These are phyloP conservation scores for Pluteus cervinus DNA, from an alignment of 768 basidiomycete genomes.

Conservation along the genomic window DNA sequence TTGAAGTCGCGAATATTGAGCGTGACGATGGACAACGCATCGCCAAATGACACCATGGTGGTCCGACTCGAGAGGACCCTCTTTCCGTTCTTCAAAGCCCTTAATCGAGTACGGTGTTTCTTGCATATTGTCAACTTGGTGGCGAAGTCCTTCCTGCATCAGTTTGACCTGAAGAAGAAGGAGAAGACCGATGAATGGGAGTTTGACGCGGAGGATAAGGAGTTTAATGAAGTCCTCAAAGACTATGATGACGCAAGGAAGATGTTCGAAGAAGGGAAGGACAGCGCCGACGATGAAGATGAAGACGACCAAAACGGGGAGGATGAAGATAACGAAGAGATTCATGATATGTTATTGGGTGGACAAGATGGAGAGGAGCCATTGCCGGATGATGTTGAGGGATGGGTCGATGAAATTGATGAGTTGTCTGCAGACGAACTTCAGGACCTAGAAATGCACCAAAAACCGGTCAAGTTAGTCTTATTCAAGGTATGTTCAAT, in stretches of 20 bases:
- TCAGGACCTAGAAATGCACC: constrained; percentile 2
- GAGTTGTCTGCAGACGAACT: constrained; percentile 9
- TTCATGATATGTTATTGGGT: no score
- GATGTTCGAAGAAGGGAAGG: not conserved
- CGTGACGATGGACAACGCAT: constrained; percentile 1
- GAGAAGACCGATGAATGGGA: not conserved
- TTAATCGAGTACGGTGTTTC: constrained; percentile 24
- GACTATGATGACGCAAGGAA: constrained; percentile 1
- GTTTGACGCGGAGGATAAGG: constrained; percentile 2
- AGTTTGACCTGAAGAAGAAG: constrained; percentile 23
- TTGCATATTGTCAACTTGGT: constrained; percentile 30
- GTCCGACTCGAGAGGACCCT: constrained; percentile 1
- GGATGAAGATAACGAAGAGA: constrained; percentile 11
- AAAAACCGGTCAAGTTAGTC: constrained; percentile 12
- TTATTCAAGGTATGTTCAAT: constrained; percentile 16
- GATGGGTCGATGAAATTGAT: not conserved
- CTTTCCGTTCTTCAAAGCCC: constrained; percentile 23
- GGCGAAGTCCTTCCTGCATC: constrained; percentile 21
- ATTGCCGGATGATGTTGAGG: not conserved
- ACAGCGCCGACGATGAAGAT: constrained; percentile 4
- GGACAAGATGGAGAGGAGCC: constrained; percentile 7
- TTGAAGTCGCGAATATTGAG: not conserved
- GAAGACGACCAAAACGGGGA: constrained; percentile 10
- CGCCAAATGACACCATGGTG: constrained; percentile 1
- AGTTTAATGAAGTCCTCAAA: constrained; percentile 2